Percentiles rank a stretch among this genome's conserved stretches.
phyloP scores from a whole-genome alignment of 768 basidiomycete genomes.

The Polyporus arcularius region DNA sequence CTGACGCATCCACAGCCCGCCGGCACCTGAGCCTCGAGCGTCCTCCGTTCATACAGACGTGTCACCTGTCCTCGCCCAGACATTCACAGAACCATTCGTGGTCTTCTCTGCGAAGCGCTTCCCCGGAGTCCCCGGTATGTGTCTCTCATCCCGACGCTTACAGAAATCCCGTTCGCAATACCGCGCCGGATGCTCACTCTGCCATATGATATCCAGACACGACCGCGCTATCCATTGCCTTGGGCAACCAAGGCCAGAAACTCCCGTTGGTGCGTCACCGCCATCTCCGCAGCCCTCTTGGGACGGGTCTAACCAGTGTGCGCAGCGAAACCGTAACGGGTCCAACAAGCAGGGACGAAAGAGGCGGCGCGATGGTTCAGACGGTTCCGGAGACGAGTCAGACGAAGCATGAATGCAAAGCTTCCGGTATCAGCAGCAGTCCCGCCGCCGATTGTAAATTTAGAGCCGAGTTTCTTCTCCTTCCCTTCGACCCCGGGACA shows the following conservation, averaged over 20 bases:
- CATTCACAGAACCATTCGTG: constrained; percentile 79
- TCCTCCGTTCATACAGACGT: constrained; percentile 62
- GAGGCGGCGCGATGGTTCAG: constrained; percentile 61
- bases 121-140: constrained; percentile 86
- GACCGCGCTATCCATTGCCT: constrained; percentile 85
- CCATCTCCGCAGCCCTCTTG: constrained; percentile 23
- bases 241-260: constrained; percentile 90
- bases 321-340: constrained; percentile 80
- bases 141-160: constrained; percentile 17
- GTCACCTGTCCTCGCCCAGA: constrained; percentile 81
- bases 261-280: constrained; percentile 69
- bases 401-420: constrained; percentile 45
- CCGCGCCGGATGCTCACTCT: constrained; percentile 11
- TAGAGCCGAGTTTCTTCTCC: constrained; percentile 9
- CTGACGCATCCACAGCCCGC: constrained; percentile 46
- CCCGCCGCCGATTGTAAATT: constrained; percentile 16
- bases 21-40: constrained; percentile 73
- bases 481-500: background rate
- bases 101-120: constrained; percentile 94
- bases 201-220: constrained; percentile 53
- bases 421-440: constrained; percentile 1
- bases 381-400: constrained; percentile 69
- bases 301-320: constrained; percentile 11
- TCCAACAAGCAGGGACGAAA: constrained; percentile 60
- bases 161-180: constrained; percentile 19